These are phyloP conservation scores for Alternaria sp. DNA, from an alignment of 2,329 filamentous ascomycete species.

Conservation along the genomic window DNA sequence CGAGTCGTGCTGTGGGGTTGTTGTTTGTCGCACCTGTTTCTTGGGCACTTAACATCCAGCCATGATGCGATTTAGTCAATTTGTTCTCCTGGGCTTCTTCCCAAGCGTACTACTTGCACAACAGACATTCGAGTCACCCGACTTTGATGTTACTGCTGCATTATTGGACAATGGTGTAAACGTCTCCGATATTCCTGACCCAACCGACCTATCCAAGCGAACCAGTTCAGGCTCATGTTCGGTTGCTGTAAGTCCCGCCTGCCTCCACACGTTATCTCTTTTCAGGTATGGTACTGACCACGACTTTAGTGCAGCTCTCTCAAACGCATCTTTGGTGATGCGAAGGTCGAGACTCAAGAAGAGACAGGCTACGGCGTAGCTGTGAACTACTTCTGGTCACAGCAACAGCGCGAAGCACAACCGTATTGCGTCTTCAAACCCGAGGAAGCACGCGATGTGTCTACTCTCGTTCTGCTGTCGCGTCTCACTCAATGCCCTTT, in stretches of 20 bases:
- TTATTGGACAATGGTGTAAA: constrained; percentile 18
- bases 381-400: constrained; percentile 32
- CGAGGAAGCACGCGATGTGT: constrained; percentile 21
- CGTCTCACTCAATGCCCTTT: constrained; percentile 41
- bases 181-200: constrained; percentile 5
- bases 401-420: constrained; percentile 22
- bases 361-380: constrained; percentile 21
- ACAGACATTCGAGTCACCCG: constrained; percentile 6
- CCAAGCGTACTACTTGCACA: neutral
- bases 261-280: neutral
- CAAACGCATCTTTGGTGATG: constrained; percentile 19
- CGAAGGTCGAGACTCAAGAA: constrained; percentile 18
- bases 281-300: neutral
- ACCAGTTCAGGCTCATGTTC: constrained; percentile 6
- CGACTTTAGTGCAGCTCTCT: constrained; percentile 28
- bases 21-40: neutral
- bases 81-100: neutral
- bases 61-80: neutral
- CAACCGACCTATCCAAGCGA: neutral
- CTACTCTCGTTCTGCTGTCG: constrained; percentile 24
- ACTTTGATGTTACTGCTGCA: constrained; percentile 17
- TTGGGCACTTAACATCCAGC: neutral
- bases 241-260: constrained; percentile 15
- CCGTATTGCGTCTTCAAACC: constrained; percentile 39
- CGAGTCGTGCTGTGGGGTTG: neutral